Evolutionary conservation across 1,139 yeast genomes (phyloP).

Genomic region (Pichia sp.): DNA sequence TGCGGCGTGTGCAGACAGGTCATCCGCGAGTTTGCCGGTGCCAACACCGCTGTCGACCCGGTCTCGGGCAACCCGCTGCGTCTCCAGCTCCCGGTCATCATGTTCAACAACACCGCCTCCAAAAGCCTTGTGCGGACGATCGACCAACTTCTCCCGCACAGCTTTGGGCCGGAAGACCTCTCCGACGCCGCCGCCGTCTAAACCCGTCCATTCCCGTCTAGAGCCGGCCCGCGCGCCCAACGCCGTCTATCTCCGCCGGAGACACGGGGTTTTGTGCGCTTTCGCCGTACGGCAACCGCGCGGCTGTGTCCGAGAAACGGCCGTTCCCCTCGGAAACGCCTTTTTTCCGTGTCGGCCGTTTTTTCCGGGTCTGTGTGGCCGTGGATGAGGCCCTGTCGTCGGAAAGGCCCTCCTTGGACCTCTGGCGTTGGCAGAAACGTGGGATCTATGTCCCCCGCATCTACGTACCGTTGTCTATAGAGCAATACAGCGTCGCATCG

Average conservation of each 20-base stretch:
- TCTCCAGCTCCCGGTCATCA: slow-evolving; percentile 46
- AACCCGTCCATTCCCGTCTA: neutral
- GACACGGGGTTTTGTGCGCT: no score
- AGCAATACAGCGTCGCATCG: no score
- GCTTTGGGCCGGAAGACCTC: slow-evolving; percentile 82
- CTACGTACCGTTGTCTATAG: no score
- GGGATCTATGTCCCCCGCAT: no score
- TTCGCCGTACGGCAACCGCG: neutral
- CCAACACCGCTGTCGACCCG: slow-evolving; percentile 1
- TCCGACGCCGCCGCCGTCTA: neutral
- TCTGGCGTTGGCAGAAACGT: no score
- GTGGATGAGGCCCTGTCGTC: no score
- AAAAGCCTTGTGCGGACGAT: slow-evolving; percentile 43
- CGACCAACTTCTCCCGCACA: slow-evolving; percentile 68
- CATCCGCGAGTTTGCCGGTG: slow-evolving; percentile 62
- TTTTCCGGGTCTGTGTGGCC: no score
- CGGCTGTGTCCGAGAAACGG: neutral
- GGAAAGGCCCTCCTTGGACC: no score
- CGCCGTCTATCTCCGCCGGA: neutral
- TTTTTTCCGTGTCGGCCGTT: no score
- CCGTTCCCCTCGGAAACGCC: no score
- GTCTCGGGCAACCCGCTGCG: slow-evolving; percentile 26
- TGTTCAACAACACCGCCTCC: slow-evolving; percentile 55
- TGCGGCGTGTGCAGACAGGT: slow-evolving; percentile 95
- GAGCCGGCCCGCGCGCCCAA: neutral